Base-by-base conservation (phyloP, 2,329 filamentous ascomycete genomes). In the Monilinia fructicola region DNA sequence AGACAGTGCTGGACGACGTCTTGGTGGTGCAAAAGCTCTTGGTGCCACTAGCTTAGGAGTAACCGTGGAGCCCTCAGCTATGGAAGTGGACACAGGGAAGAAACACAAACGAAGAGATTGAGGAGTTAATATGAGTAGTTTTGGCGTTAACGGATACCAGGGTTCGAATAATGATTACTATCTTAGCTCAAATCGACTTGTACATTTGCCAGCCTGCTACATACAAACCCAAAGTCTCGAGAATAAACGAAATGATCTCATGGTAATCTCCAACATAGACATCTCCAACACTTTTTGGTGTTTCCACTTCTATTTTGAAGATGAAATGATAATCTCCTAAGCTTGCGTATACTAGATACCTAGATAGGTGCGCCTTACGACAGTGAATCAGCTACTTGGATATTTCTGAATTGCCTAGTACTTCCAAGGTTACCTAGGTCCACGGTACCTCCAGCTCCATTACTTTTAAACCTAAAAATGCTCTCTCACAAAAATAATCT, bases 1-100 rank as follows among this genome's bases (percentile, higher is more conserved):
- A 77, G 72, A 78, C 76, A 62, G 76, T 81, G 66, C 83, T 81
- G 46, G 84, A 42, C 69, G 71, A 63, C 69, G 74, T 26, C 55
- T 75, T 26, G 75, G 74, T 60, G 74, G 74, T 2, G 67, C 69
- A 48, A 73, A 66, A 44, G 72, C 71, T 42, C 65, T 74, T 64
- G 75, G 76, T 50, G 74, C 75, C 14, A 77, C 76, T 11, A 73
- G 65, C 65, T 67, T 77, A 54, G 73, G 73, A 40, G 68, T 73
- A 28, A 61, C 73, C 42, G 67, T 69, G n/a, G 74, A 75, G 59
- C 55, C 66, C 14, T 69, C 73, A 68, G 56, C 50, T n/a, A 67
- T 38, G 35, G 65, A 67, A 50, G 26, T 40, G 11, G 65, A 64
- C 23, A 44, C 53, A 38, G 61, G 52, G 40, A 64, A 64, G 60